A percentile compares a stretch with the other conserved stretches of the same genome.
Conservation (phyloP, 805 yeast species). For the Kodamaea neixiangensis region DNA sequence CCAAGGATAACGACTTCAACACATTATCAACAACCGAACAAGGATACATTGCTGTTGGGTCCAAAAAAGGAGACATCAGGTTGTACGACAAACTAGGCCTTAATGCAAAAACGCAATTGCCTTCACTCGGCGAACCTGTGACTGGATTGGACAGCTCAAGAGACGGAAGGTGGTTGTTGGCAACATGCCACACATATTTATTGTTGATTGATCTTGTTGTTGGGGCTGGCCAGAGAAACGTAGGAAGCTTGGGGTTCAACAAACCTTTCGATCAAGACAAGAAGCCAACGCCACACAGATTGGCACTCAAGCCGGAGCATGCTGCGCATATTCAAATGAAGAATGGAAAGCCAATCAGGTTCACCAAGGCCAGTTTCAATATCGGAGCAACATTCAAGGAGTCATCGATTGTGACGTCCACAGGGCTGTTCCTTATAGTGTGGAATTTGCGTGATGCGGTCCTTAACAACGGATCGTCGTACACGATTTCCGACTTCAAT, state of each 20-base stretch:
- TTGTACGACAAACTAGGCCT: constrained; percentile 72
- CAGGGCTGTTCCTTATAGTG: constrained; percentile 79
- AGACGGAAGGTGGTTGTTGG: constrained; percentile 80
- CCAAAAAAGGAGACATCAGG: constrained; percentile 72
- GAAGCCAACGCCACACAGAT: constrained; percentile 68
- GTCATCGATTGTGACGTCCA: constrained; percentile 70
- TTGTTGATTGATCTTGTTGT: constrained; percentile 68
- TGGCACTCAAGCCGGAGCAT: constrained; percentile 72
- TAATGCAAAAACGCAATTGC: constrained; percentile 75
- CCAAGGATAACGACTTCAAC: constrained; percentile 54
- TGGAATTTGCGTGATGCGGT: constrained; percentile 73
- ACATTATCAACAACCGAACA: constrained; percentile 68
- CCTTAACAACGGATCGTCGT: constrained; percentile 38
- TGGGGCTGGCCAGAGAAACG: constrained; percentile 57
- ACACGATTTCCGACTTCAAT: constrained; percentile 62
- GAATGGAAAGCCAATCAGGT: constrained; percentile 45
- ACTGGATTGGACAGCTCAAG: constrained; percentile 69
- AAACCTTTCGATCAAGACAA: constrained; percentile 62
- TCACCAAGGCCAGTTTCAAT: constrained; percentile 78
- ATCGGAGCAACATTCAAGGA: constrained; percentile 65
- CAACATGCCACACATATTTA: constrained; percentile 74
- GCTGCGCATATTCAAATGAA: constrained; percentile 52
- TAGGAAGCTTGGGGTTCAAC: constrained; percentile 62
- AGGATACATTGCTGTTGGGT: constrained; percentile 78
- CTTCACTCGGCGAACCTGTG: constrained; percentile 79